These are phyloP conservation scores for Diplodia corticola DNA, from an alignment of 2,329 filamentous ascomycete species.

Conservation along the genomic window DNA sequence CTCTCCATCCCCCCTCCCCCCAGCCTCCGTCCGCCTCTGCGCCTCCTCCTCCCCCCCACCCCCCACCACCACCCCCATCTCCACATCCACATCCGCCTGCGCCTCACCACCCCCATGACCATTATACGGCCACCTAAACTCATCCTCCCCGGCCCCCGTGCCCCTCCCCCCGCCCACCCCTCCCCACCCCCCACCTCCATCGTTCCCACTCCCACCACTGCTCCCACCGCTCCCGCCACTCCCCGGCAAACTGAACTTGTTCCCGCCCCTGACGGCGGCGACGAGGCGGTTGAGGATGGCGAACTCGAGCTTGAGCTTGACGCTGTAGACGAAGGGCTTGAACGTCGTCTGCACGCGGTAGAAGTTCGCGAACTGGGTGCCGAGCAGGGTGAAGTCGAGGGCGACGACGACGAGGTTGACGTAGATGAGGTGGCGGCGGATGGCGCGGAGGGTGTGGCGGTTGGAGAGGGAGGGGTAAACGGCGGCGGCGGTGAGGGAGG, in stretches of 20 bases:
- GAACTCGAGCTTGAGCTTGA: slow-evolving; percentile 53
- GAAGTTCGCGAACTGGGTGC: slow-evolving; percentile 24
- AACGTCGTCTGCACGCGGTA: slow-evolving; percentile 41
- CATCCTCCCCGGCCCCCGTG: no score
- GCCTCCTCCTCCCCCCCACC: background rate
- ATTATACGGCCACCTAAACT: background rate
- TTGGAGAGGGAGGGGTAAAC: slow-evolving; percentile 8
- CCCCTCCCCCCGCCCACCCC: no score
- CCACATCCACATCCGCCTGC: background rate
- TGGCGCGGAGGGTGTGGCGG: slow-evolving; percentile 20
- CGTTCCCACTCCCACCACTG: background rate
- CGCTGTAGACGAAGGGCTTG: slow-evolving; percentile 42
- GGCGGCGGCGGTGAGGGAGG: background rate
- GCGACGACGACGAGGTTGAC: slow-evolving; percentile 43
- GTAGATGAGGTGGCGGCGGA: slow-evolving; percentile 39
- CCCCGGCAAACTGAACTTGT: background rate
- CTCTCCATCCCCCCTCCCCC: background rate
- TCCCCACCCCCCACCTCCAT: background rate
- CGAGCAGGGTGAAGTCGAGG: slow-evolving; percentile 39
- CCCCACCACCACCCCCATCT: no score
- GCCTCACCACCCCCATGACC: background rate
- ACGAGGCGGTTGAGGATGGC: slow-evolving; percentile 48
- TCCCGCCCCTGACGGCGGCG: background rate
- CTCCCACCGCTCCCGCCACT: background rate
- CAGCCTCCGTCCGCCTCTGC: no score